Evolutionary conservation across 75 land plant species (phyloP).

Genomic region (Pinus tabuliformis): DNA sequence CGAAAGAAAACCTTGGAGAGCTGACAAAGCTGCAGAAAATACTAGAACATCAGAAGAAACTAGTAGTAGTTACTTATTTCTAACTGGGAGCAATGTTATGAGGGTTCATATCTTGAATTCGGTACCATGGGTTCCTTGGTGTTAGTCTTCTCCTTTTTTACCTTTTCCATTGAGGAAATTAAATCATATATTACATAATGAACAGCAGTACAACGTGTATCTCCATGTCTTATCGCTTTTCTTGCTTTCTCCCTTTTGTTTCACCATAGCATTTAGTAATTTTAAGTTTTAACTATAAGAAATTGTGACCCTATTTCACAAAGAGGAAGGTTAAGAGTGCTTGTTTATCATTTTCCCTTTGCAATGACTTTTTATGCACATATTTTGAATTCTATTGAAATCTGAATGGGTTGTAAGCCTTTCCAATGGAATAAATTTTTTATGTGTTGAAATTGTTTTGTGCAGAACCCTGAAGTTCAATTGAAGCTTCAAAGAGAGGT

Average conservation of each 20-base stretch:
- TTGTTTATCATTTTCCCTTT: neutral
- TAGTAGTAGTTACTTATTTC: neutral
- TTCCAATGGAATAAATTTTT: neutral
- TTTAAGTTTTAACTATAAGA: too few species aligned
- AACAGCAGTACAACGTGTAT: too few species aligned
- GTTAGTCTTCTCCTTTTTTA: too few species aligned
- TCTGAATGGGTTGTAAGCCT: too few species aligned
- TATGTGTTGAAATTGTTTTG: slow-evolving; percentile 1
- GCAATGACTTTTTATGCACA: too few species aligned
- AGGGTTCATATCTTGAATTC: neutral
- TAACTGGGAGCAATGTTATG: neutral
- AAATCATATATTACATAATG: too few species aligned
- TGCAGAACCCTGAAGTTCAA: slow-evolving; percentile 76
- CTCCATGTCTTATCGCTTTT: too few species aligned
- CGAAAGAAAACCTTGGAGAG: neutral
- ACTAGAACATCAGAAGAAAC: neutral
- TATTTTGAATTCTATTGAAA: too few species aligned
- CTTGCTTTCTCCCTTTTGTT: too few species aligned
- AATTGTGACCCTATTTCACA: neutral
- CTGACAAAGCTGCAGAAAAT: slow-evolving; percentile 2
- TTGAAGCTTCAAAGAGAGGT: slow-evolving; percentile 95
- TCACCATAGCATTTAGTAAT: too few species aligned
- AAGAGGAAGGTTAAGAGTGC: neutral
- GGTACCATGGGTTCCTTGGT: too few species aligned
- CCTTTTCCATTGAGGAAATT: too few species aligned